Base-by-base conservation (phyloP, 768 basidiomycete species). In the Termitomyces heimii region DNA sequence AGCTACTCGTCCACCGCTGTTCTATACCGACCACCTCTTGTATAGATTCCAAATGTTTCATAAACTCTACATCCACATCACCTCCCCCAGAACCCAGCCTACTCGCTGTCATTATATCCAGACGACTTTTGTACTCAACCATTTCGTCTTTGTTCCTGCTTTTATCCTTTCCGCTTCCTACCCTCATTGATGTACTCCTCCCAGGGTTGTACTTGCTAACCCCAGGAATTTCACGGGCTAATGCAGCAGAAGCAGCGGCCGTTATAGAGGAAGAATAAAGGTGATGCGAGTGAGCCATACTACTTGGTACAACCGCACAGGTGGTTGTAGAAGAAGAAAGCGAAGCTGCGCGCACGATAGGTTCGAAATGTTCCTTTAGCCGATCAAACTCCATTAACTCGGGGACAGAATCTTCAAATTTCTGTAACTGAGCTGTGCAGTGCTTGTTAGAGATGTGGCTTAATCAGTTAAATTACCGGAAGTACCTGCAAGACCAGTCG, bases 351-450 rank as follows among this genome's bases (percentile, higher is more conserved):
- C 93, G 86, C 72, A 99, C 75, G 77, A 92, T 90, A 55, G 93
- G 90, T 69, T 98, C 97, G 76, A 98, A 94, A 71, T 98, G 95
- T 65, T 97, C 94, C 73, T 96, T 96, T 65, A 99, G 72, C 59
- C 88, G 83, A 63, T 99, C 97, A 67, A 97, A 94, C 71, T 97
- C 95, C 60, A 94, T 74, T 12, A 84, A 82, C 56, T 92, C 93
- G 10, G 89, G 85, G 0, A 88, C 87, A 24, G 87, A 86, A 65
- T 95, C 92, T 77, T 96, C 90, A 57, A 81, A 82, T 71, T 89
- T 93, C 68, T 97, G 94, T 28, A 98, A 75, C 69, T 98, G 96
- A 20, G 88, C 95, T 98, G 49, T n/a, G 44, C 43, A 46, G 16
- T 45, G 16, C 37, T 32, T 29, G 39, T 46, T 14, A n/a, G n/a